Evolutionary conservation across 1,284 basidiomycete species (phyloP), one percentile per base, ranked within the genome.

Genomic region (Microbotryum lychnidis-dioicae): DNA sequence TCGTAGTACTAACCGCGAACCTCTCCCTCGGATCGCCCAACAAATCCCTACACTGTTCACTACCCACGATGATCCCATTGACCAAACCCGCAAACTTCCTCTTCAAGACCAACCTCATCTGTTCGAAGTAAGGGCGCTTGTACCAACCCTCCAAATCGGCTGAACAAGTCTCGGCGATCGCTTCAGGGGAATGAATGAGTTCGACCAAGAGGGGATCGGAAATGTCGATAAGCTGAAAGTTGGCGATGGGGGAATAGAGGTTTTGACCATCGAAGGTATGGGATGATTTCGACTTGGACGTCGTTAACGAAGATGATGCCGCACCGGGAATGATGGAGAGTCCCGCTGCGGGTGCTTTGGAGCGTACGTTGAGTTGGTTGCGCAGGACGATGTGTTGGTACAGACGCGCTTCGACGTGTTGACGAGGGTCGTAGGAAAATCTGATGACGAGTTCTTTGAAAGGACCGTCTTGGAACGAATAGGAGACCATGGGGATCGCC

Each of bases 151-250:
- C 21, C n/a, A 23, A 50, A 4, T 50, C 23, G 21, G 48, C 29
- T 7, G 23, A 50, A 23, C 29, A 50, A 6, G 23, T 23, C 10
- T 29, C 48, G 20, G 48, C 23, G 14, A 50, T 20, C 29, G 48
- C 21, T 16, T 50, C 23, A 12, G 37, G 10, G 14, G 14, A 12
- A 64, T 87, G 81, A 61, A 96, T 87, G 81, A 91, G 85, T 52
- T 80, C 79, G 65, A 82, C 82, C 55, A 94, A 76, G 80, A 91
- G 83, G 1, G 85, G 83, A 73, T 97, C 96, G 12, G 80, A 77
- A 63, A 98, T 88, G 74, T 98, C 94, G 74, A 88, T 89, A 7
- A 98, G 79, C 75, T 97, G 93, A 75, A 91, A 98, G 21, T 91
- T 87, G 7, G 89, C 90, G 0, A 87, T 85, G 74, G 91, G 86